Percentiles rank a stretch among this genome's conserved stretches.
These are phyloP conservation scores for Cyanidium caldarium DNA, from an alignment of 23 red algal species.

Conservation along the genomic window DNA sequence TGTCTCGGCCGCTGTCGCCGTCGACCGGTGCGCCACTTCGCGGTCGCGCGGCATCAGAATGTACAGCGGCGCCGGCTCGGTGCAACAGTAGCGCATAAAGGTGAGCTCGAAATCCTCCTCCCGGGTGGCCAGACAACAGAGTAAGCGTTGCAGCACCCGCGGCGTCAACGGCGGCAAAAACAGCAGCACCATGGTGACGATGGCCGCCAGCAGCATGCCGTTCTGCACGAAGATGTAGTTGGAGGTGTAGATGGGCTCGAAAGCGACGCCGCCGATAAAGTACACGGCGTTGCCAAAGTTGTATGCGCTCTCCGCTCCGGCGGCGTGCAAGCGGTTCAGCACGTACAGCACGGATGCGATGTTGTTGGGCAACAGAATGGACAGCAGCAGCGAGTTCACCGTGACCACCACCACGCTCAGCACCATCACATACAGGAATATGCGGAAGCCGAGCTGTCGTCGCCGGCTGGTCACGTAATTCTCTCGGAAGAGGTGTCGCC, in stretches of 20 bases:
- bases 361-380: not conserved
- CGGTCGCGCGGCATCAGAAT: too few species aligned
- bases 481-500: not conserved
- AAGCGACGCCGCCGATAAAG: not conserved
- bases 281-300: not conserved
- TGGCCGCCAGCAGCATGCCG: not conserved
- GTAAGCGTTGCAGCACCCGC: not conserved
- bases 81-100: too few species aligned
- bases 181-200: not conserved
- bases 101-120: too few species aligned
- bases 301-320: too few species aligned
- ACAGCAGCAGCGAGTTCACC: not conserved
- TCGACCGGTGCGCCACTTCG: too few species aligned
- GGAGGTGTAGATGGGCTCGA: not conserved
- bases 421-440: not conserved
- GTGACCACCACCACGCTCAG: not conserved
- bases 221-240: not conserved
- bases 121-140: not conserved
- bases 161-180: not conserved
- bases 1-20: too few species aligned
- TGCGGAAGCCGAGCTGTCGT: not conserved
- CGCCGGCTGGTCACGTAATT: not conserved
- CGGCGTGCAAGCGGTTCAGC: too few species aligned
- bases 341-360: too few species aligned
- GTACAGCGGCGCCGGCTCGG: too few species aligned